These are phyloP conservation scores for Lipomyces kockii DNA, from an alignment of 805 yeast genomes.

Conservation along the genomic window DNA sequence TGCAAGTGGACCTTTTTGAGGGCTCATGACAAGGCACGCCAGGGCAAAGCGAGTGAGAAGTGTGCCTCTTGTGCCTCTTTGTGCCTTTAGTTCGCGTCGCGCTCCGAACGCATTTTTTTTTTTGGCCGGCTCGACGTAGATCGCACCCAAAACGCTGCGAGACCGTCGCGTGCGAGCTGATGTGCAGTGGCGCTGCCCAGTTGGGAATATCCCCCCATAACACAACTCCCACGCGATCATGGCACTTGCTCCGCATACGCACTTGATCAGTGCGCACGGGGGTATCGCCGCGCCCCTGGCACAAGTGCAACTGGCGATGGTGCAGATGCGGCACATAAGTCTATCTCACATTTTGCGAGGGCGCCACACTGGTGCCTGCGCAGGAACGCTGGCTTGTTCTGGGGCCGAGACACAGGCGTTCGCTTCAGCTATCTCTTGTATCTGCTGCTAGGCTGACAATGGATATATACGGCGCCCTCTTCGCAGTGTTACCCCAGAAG, in stretches of 20 bases:
- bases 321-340: not conserved
- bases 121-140: not conserved
- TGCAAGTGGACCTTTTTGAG: not conserved
- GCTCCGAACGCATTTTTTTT: no score
- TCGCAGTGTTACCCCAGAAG: not conserved
- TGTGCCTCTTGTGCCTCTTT: no score
- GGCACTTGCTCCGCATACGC: not conserved
- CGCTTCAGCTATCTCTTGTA: not conserved
- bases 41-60: not conserved
- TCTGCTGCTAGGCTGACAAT: no score
- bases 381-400: conserved; percentile 1
- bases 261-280: not conserved
- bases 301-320: not conserved
- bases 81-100: not conserved
- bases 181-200: not conserved
- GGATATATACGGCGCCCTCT: no score
- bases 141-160: not conserved
- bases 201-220: not conserved
- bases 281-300: conserved; percentile 5
- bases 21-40: not conserved
- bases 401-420: not conserved
- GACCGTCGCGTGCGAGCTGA: not conserved
- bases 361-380: conserved; percentile 4
- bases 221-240: not conserved
- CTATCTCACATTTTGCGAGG: not conserved